These are phyloP conservation scores for Physcomitrium patens DNA, from an alignment of 225 moss, liverwort and hornwort genomes.

Conservation along the genomic window DNA sequence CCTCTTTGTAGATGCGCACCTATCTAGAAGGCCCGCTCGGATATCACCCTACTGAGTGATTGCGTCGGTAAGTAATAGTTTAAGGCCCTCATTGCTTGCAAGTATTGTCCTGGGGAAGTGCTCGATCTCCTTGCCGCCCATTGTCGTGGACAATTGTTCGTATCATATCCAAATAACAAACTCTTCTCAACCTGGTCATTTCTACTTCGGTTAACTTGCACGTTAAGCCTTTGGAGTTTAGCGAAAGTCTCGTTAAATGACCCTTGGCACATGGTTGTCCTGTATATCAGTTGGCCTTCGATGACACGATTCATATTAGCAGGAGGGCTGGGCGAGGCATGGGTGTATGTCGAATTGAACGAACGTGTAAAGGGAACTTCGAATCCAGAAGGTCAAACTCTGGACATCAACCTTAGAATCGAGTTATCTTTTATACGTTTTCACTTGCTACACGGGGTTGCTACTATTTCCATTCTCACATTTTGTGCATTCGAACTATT, in stretches of 20 bases:
- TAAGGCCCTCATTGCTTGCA: background rate
- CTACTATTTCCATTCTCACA: too few species aligned
- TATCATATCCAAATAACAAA: constrained; percentile 9
- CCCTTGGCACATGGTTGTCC: too few species aligned
- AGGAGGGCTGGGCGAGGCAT: too few species aligned
- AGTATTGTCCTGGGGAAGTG: constrained; percentile 17
- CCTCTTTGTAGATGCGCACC: constrained; percentile 17
- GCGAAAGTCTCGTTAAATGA: background rate
- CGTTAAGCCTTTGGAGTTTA: background rate
- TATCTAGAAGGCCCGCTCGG: constrained; percentile 14
- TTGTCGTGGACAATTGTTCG: constrained; percentile 9
- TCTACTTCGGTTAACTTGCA: background rate
- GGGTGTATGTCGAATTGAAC: too few species aligned
- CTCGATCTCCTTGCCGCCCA: constrained; percentile 23
- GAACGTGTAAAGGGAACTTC: too few species aligned
- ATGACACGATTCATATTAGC: too few species aligned
- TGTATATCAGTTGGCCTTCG: too few species aligned
- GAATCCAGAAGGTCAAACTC: too few species aligned
- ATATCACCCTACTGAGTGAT: constrained; percentile 40
- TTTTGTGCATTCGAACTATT: too few species aligned
- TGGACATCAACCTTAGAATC: too few species aligned
- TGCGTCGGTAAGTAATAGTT: background rate
- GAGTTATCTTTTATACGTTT: too few species aligned
- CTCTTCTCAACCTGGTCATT: background rate
- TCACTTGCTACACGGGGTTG: too few species aligned